These are phyloP conservation scores for Entoloma clypeatum DNA, from an alignment of 1,284 basidiomycete genomes.

Conservation along the genomic window DNA sequence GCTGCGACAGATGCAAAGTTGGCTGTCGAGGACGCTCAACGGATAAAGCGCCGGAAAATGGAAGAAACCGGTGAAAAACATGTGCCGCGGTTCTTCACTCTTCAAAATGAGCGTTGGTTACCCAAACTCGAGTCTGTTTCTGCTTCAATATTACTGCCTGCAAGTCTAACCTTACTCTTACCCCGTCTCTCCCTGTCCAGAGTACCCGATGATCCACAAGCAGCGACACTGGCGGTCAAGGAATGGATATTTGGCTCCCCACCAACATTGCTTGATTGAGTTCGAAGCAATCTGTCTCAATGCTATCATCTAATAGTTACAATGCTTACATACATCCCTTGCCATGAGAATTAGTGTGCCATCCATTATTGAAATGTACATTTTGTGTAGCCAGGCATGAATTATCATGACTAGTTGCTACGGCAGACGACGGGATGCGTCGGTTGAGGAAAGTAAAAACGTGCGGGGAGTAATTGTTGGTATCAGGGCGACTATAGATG, in stretches of 20 bases:
- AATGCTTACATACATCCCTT: neutral
- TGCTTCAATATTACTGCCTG: constrained; percentile 1
- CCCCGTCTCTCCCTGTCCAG: constrained; percentile 39
- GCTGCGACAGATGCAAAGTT: constrained; percentile 90
- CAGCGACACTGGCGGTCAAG: constrained; percentile 49
- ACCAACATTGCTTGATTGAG: neutral
- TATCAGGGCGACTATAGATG: neutral
- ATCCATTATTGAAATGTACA: no score
- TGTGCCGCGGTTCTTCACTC: constrained; percentile 79
- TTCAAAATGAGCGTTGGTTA: constrained; percentile 73
- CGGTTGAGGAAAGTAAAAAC: no score
- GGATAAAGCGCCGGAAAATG: constrained; percentile 73
- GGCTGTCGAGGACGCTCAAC: constrained; percentile 88
- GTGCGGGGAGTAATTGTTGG: no score
- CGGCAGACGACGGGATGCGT: no score
- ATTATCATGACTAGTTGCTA: no score
- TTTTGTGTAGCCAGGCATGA: no score
- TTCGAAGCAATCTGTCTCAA: constrained; percentile 3
- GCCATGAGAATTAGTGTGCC: no score
- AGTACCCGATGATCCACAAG: constrained; percentile 62
- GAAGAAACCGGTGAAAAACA: constrained; percentile 72
- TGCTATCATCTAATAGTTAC: constrained; percentile 9
- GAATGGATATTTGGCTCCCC: constrained; percentile 42
- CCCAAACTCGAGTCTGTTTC: constrained; percentile 66
- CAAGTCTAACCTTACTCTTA: neutral